Evolutionary conservation across 106 monocot genomes (phyloP).

Genomic region (Allium cepa): DNA sequence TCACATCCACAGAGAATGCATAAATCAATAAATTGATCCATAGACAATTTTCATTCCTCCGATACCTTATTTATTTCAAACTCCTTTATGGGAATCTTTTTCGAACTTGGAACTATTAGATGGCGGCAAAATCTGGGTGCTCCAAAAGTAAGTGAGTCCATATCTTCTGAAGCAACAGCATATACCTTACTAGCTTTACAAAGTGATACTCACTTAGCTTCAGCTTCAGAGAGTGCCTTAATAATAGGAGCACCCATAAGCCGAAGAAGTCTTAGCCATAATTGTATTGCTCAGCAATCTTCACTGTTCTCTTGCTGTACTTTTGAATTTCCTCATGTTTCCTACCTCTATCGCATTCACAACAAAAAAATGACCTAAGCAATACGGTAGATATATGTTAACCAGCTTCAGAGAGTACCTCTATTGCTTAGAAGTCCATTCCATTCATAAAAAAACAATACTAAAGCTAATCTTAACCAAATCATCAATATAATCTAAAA

Average conservation of each 20-base stretch:
- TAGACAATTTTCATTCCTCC: constrained; percentile 71
- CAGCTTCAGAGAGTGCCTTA: constrained; percentile 86
- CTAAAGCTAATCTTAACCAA: not conserved
- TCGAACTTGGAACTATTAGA: constrained; percentile 82
- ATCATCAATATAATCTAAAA: not conserved
- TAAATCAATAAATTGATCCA: constrained; percentile 93
- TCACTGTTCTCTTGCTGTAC: not conserved
- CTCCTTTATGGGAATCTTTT: constrained; percentile 82
- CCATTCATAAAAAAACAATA: not conserved
- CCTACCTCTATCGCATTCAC: not conserved
- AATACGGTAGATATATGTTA: too few relatives aligned
- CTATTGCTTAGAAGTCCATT: constrained; percentile 71
- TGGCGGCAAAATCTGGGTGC: constrained; percentile 85
- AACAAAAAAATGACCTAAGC: not conserved
- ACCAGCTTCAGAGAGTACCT: too few relatives aligned
- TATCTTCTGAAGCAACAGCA: constrained; percentile 74
- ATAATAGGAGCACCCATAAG: constrained; percentile 44
- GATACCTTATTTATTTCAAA: constrained; percentile 83
- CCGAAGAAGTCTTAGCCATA: constrained; percentile 36
- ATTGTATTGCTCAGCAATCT: constrained; percentile 48
- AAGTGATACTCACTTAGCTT: constrained; percentile 88
- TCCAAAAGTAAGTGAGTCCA: constrained; percentile 95
- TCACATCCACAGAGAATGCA: constrained; percentile 95
- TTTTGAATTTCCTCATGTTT: too few relatives aligned
- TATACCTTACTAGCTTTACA: constrained; percentile 57